Base-by-base conservation (phyloP, 768 basidiomycete species). In the Gyrodon lividus region DNA sequence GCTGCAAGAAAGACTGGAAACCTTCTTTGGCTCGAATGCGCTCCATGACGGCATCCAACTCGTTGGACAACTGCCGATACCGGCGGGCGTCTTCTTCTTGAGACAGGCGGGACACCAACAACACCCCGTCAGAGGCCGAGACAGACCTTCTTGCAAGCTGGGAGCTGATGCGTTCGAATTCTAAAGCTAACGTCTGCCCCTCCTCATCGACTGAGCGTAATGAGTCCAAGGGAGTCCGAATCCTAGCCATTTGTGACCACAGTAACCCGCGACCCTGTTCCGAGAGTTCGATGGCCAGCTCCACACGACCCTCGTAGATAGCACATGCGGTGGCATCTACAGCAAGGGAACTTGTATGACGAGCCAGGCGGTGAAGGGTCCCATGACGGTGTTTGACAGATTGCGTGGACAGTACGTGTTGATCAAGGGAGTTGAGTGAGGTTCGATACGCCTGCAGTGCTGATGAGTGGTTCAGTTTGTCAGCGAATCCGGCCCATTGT, bases 271-370 rank as follows among this genome's bases (percentile, higher is more conserved):
- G 59, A 2, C 69, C 67, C 26, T 70, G 65, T 41, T 69, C 68
- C 5, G 73, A 63, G 58, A 72, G 68, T 42, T 74, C 71, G 7
- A 74, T 52, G 35, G 64, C 68, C 23, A 58, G 47, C 19, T 49
- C 52, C 22, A 63, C 34, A 33, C 63, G 41, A 2, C 57, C 60
- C 16, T 20, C 47, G 0, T n/a, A 20, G 28, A 67, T 60, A 1
- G 68, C 72, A 46, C 62, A 64, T 6, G 64, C 46, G 5, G 66
- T 37, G n/a, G 66, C 64, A 34, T 67, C 46, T 20, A 58, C 55
- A 7, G 60, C 63, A n/a, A 65, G 34, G 12, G 58, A 40, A 4
- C 50, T 35, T 1, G 45, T 55, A 6, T 46, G 16, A 7, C 8
- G 30, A 28, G 17, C 17, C 50, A 55, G 59, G 14, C 22, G 4